These are phyloP conservation scores for Phaffia tasmanica DNA, from an alignment of 768 basidiomycete species.

Conservation along the genomic window DNA sequence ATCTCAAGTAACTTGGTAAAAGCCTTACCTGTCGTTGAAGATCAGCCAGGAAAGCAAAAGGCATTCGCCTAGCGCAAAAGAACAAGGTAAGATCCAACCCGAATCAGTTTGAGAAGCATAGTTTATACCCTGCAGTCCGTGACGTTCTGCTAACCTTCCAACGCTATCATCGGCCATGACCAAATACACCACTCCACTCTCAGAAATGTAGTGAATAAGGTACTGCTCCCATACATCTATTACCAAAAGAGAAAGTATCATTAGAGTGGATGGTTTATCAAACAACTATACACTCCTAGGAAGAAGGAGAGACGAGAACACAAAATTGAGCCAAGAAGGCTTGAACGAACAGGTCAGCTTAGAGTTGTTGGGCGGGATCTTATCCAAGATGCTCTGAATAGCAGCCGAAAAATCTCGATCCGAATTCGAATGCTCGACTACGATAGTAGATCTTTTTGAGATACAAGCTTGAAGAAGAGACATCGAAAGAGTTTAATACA, in stretches of 20 bases:
- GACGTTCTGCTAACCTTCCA: conserved; percentile 52
- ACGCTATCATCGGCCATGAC: conserved; percentile 91
- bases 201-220: conserved; percentile 86
- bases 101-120: background rate
- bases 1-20: background rate
- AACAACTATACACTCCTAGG: background rate
- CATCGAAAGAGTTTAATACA: conserved; percentile 32
- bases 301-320: background rate
- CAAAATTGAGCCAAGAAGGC: background rate
- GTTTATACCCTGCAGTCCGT: no score
- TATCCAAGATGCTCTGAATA: conserved; percentile 76
- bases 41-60: conserved; percentile 83
- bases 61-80: conserved; percentile 54
- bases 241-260: background rate
- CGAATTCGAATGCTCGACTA: conserved; percentile 76
- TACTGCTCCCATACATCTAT: conserved; percentile 65
- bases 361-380: conserved; percentile 84
- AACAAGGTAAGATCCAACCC: background rate
- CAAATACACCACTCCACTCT: conserved; percentile 73
- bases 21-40: conserved; percentile 50
- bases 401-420: conserved; percentile 85
- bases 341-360: conserved; percentile 40
- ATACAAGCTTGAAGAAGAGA: conserved; percentile 68
- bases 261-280: conserved; percentile 38
- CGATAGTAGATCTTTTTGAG: conserved; percentile 61